Percentiles rank a stretch among this genome's conserved stretches.
These are phyloP conservation scores for Verticillium dahliae DNA, from an alignment of 2,329 filamentous ascomycete genomes.

Conservation along the genomic window DNA sequence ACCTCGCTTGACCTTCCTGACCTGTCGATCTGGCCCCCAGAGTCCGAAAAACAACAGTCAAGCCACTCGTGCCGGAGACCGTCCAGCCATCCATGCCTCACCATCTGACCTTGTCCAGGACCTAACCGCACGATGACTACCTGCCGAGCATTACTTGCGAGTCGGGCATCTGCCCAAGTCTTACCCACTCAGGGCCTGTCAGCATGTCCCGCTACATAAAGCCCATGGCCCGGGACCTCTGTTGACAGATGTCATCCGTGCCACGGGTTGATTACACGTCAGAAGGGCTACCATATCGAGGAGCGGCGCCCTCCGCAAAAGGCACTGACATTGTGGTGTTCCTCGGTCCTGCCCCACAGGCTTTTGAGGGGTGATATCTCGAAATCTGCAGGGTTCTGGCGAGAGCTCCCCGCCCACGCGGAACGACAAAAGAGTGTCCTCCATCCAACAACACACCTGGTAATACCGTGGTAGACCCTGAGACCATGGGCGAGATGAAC, in stretches of 20 bases:
- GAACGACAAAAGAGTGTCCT: neutral
- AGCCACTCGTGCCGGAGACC: too few relatives aligned
- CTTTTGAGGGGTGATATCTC: neutral
- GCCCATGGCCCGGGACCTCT: neutral
- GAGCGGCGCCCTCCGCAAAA: neutral
- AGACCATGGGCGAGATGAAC: neutral
- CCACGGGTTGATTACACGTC: neutral
- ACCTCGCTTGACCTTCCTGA: neutral
- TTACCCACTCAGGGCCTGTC: neutral
- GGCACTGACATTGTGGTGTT: neutral
- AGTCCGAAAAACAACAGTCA: neutral
- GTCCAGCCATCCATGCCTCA: too few relatives aligned
- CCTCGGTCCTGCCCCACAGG: neutral
- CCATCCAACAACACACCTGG: neutral
- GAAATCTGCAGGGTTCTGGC: neutral
- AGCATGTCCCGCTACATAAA: neutral
- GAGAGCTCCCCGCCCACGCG: neutral
- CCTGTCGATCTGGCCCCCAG: neutral
- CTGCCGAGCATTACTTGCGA: neutral
- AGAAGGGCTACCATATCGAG: neutral
- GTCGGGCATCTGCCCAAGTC: neutral
- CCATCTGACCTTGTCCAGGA: neutral
- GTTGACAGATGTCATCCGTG: neutral
- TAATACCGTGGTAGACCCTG: neutral
- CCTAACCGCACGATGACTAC: neutral